Base-by-base conservation (phyloP, 2,329 filamentous ascomycete genomes). In the Tolypocladium ovalisporum region DNA sequence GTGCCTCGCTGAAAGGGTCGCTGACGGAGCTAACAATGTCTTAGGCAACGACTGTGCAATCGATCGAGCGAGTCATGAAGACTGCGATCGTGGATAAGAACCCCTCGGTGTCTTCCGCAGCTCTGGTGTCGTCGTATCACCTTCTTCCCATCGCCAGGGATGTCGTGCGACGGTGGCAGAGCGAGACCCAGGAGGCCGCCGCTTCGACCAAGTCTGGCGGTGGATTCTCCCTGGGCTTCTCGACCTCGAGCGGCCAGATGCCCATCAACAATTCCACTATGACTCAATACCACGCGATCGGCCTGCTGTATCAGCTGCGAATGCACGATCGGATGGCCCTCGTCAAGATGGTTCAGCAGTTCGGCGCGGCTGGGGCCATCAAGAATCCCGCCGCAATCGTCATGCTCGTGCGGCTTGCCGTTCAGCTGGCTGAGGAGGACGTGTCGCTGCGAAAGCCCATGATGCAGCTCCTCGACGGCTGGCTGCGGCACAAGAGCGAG, bases 331-430 rank as follows among this genome's bases (percentile, higher is more conserved):
- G 94, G 67, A 99, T 99, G 94, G 92, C 94, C 27, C 77, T 99
- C 66, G 93, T 97, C 60, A 99, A 99, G 82, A 97, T 99, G 94
- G 93, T 99, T n/a, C 94, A 99, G 77, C 94, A 99, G 73, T 97
- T 97, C 71, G 91, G 91, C 55, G 87, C 87, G 56, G 84, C 91
- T 19, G 94, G 94, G 58, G 90, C 90, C 13, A 87, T 97, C 61
- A 97, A 97, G 84, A 97, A 89, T 73, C 91, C 94, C 24, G 90
- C 93, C 59, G 94, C 92, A 37, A 87, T 92, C 58, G 85, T 99
- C 54, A 87, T 99, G 83, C 81, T 99, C 34, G 94, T 99, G 57
- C 84, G 94, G 64, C 77, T 99, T 62, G 94, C 94, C 37, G 90
- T 93, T 47, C 94, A 96, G 78, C 79, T 99, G 61, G 93, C 93